Evolutionary conservation across 2,329 filamentous ascomycete genomes (phyloP).

Genomic region (Nemania sp.): DNA sequence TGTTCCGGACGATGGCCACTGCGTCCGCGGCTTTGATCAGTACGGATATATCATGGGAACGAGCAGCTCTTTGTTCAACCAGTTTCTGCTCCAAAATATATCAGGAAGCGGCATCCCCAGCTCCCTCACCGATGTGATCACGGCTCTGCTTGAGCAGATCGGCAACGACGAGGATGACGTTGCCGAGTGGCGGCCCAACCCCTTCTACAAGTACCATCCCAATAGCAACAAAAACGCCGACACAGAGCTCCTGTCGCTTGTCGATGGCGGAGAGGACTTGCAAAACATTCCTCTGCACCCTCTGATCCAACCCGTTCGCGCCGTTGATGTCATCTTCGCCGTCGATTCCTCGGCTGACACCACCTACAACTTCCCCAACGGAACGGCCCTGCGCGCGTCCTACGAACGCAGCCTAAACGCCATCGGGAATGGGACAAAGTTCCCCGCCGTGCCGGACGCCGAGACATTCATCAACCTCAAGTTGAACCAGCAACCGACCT

Average conservation of each 20-base stretch:
- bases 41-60: constrained; percentile 85
- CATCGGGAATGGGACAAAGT: constrained; percentile 67
- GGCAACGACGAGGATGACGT: constrained; percentile 70
- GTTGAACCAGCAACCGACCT: constrained; percentile 73
- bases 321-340: constrained; percentile 80
- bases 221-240: constrained; percentile 61
- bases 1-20: constrained; percentile 60
- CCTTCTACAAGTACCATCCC: constrained; percentile 70
- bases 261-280: constrained; percentile 77
- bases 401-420: constrained; percentile 67
- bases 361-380: constrained; percentile 72
- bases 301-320: constrained; percentile 72
- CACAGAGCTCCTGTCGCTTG: constrained; percentile 64
- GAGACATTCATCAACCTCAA: constrained; percentile 81
- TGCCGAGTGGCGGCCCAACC: constrained; percentile 74
- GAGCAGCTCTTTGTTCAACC: constrained; percentile 83
- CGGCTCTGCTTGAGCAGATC: constrained; percentile 57
- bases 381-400: constrained; percentile 73
- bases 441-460: constrained; percentile 72
- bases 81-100: constrained; percentile 70
- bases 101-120: constrained; percentile 48
- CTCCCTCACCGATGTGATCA: constrained; percentile 56
- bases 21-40: constrained; percentile 82
- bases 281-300: constrained; percentile 83
- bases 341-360: constrained; percentile 80